Evolutionary conservation across 140 eudicot species (phyloP).

Genomic region (Erigeron philadelphicus): DNA sequence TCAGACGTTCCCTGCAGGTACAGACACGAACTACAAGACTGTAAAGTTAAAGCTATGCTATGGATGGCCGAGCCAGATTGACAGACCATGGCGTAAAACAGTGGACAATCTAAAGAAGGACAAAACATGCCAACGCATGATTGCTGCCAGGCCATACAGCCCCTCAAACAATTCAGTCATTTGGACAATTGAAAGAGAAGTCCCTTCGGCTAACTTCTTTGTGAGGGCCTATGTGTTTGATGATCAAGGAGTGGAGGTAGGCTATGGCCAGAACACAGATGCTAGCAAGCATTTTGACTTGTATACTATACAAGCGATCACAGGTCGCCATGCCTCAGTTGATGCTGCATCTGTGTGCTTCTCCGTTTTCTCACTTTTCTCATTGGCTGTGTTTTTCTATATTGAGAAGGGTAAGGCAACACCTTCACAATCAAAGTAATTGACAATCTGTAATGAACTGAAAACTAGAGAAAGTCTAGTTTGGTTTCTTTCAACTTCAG

Average conservation of each 20-base stretch:
- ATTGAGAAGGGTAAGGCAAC: slow-evolving; percentile 44
- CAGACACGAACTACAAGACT: slow-evolving; percentile 45
- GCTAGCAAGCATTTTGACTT: slow-evolving; percentile 25
- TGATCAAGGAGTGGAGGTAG: slow-evolving; percentile 29
- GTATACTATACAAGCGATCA: slow-evolving; percentile 34
- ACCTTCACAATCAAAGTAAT: slow-evolving; percentile 20
- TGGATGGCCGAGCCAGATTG: slow-evolving; percentile 41
- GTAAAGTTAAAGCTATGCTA: slow-evolving; percentile 47
- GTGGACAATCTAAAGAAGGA: slow-evolving; percentile 35
- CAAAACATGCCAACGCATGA: slow-evolving; percentile 47
- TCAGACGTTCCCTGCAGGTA: slow-evolving; percentile 31
- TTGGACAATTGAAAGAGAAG: slow-evolving; percentile 35
- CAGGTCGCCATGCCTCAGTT: slow-evolving; percentile 39
- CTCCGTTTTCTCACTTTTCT: slow-evolving; percentile 41
- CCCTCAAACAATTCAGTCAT: slow-evolving; percentile 31
- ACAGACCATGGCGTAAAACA: slow-evolving; percentile 51
- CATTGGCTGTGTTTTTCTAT: slow-evolving; percentile 43
- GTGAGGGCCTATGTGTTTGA: slow-evolving; percentile 38
- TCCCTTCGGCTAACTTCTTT: slow-evolving; percentile 45
- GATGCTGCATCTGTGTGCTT: slow-evolving; percentile 44
- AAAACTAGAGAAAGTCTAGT: neutral
- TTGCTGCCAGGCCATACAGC: slow-evolving; percentile 27
- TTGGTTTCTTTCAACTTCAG: neutral
- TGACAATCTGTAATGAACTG: neutral
- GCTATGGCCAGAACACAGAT: slow-evolving; percentile 40